These are phyloP conservation scores for Nissolia schottii DNA, from an alignment of 306 rosid genomes.

Conservation along the genomic window DNA sequence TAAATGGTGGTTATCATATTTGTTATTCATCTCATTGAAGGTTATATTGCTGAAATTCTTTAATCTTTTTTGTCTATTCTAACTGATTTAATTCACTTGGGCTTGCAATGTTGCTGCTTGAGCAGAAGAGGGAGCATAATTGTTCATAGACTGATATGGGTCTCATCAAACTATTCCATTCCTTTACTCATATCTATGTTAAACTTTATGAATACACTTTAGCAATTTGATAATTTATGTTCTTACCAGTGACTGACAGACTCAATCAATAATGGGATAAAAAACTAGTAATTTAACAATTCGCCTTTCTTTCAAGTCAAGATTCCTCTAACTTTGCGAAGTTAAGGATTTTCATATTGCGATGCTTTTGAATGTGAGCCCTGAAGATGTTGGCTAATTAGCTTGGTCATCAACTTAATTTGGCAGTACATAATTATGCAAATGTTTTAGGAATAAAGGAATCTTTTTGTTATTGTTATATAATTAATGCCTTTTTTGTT, in stretches of 20 bases:
- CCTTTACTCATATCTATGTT: not conserved
- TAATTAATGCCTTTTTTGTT: not conserved
- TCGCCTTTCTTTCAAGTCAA: conserved; percentile 14
- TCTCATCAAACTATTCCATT: not conserved
- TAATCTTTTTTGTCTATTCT: not conserved
- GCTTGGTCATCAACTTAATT: conserved; percentile 5
- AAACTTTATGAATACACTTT: not conserved
- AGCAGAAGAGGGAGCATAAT: not conserved
- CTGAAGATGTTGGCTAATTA: not conserved
- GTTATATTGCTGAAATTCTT: not conserved
- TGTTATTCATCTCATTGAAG: not conserved
- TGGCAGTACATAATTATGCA: not conserved
- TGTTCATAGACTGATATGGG: not conserved
- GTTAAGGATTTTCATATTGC: not conserved
- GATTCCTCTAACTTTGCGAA: not conserved
- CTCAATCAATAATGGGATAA: not conserved
- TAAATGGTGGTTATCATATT: not conserved
- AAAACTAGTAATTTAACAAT: not conserved
- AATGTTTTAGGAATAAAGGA: not conserved
- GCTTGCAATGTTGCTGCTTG: not conserved
- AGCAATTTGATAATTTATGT: not conserved
- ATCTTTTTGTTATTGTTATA: not conserved
- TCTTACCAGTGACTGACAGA: not conserved
- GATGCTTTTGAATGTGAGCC: not conserved
- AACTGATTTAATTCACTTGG: not conserved